These are phyloP conservation scores for Schizochytrium sp. DNA, from an alignment of 108 stramenopile genomes.

Conservation along the genomic window DNA sequence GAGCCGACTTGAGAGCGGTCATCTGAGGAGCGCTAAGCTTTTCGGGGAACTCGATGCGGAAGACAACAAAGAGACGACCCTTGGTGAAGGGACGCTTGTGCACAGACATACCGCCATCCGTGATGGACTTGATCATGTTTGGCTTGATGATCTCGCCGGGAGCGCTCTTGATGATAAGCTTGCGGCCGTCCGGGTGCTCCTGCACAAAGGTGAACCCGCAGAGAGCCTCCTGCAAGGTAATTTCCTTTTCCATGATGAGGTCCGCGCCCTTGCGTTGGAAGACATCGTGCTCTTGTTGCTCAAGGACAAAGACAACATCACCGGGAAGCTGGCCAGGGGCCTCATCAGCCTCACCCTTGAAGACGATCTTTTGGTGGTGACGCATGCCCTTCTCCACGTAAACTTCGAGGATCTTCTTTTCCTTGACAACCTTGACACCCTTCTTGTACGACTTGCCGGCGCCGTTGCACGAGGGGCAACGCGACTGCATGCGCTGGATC, in stretches of 20 bases:
- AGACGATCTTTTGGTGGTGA: constrained; percentile 80
- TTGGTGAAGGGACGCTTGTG: constrained; percentile 77
- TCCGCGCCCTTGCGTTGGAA: constrained; percentile 89
- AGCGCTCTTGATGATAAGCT: constrained; percentile 46
- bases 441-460: constrained; percentile 50
- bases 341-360: constrained; percentile 84
- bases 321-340: constrained; percentile 76
- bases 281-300: constrained; percentile 81
- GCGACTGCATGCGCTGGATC: constrained; percentile 74
- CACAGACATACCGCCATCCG: constrained; percentile 91
- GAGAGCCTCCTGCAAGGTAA: constrained; percentile 82
- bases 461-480: constrained; percentile 63
- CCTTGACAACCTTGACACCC: constrained; percentile 54
- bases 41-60: constrained; percentile 53
- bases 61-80: constrained; percentile 79
- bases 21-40: constrained; percentile 18
- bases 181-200: constrained; percentile 58
- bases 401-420: constrained; percentile 75
- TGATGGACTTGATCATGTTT: constrained; percentile 71
- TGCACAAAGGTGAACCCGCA: constrained; percentile 66
- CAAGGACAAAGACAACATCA: constrained; percentile 88
- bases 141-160: constrained; percentile 62
- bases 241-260: constrained; percentile 68
- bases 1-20: constrained; percentile 5
- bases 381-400: constrained; percentile 87